Evolutionary conservation across 306 rosid species (phyloP).

Genomic region (Betula pendula): DNA sequence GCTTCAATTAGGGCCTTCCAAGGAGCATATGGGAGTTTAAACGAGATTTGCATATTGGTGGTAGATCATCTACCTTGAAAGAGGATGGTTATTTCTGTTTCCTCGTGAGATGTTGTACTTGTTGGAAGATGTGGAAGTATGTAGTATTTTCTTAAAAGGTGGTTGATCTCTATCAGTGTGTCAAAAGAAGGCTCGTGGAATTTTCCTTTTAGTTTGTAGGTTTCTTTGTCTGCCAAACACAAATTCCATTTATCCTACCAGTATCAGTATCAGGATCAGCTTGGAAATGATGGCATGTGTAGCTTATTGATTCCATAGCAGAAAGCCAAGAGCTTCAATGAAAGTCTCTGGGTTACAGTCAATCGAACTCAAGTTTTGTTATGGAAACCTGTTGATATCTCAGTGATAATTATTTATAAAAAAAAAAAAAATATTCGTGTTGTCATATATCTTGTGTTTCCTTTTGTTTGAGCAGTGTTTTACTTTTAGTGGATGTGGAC

Average conservation of each 20-base stretch:
- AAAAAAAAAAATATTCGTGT: neutral
- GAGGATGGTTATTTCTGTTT: neutral
- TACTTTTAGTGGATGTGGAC: no score
- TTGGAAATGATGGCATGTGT: neutral
- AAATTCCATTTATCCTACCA: neutral
- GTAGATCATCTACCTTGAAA: neutral
- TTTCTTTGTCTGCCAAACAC: neutral
- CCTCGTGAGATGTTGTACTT: neutral
- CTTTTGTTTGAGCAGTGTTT: no score
- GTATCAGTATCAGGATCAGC: neutral
- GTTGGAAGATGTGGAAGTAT: constrained; percentile 6
- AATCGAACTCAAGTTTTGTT: neutral
- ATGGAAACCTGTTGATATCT: neutral
- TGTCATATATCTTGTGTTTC: no score
- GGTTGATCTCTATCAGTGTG: constrained; percentile 5
- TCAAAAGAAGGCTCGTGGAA: neutral
- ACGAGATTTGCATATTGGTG: constrained; percentile 1
- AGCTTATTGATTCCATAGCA: neutral
- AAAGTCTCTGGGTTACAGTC: neutral
- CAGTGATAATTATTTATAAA: neutral
- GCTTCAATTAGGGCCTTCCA: neutral
- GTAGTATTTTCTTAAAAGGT: neutral
- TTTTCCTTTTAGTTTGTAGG: neutral
- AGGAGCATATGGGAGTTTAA: neutral
- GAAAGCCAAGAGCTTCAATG: neutral